These are phyloP conservation scores for Eremothecium cymbalariae DNA, from an alignment of 1,139 yeast species.

Conservation along the genomic window DNA sequence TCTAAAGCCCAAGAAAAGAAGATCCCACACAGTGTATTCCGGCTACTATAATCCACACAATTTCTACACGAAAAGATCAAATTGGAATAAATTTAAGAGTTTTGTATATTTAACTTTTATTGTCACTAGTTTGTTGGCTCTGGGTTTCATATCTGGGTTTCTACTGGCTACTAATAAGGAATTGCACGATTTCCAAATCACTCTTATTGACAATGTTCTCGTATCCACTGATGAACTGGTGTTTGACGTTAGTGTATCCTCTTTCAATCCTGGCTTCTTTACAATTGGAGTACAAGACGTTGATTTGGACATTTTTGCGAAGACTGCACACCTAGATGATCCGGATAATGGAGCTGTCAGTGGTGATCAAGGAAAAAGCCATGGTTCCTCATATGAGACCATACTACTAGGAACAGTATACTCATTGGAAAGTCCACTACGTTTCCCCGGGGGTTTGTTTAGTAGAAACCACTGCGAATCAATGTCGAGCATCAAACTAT, in stretches of 20 bases:
- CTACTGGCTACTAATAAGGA: constrained; percentile 83
- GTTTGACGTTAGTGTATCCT: constrained; percentile 68
- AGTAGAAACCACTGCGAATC: constrained; percentile 49
- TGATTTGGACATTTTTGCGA: constrained; percentile 83
- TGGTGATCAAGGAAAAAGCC: constrained; percentile 11
- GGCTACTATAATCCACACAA: constrained; percentile 39
- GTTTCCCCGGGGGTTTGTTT: constrained; percentile 73
- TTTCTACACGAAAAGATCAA: constrained; percentile 33
- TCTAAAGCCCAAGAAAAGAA: constrained; percentile 9
- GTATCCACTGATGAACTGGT: constrained; percentile 80
- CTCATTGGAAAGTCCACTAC: constrained; percentile 61
- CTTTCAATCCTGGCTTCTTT: constrained; percentile 81
- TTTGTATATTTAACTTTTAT: constrained; percentile 51
- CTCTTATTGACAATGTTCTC: constrained; percentile 57
- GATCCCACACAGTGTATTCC: constrained; percentile 41
- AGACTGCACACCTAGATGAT: constrained; percentile 45
- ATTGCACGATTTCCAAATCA: constrained; percentile 55
- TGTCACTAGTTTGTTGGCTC: constrained; percentile 45
- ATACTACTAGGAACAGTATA: constrained; percentile 66
- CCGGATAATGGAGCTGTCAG: constrained; percentile 10
- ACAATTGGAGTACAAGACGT: constrained; percentile 57
- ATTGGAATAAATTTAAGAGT: constrained; percentile 35
- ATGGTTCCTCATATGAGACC: constrained; percentile 40
- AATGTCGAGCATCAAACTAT: constrained; percentile 60
- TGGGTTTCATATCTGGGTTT: constrained; percentile 79